A percentile compares a stretch with the other conserved stretches of the same genome.
Evolutionary conservation across 768 basidiomycete species (phyloP).

Genomic region (Boletellus sp.): DNA sequence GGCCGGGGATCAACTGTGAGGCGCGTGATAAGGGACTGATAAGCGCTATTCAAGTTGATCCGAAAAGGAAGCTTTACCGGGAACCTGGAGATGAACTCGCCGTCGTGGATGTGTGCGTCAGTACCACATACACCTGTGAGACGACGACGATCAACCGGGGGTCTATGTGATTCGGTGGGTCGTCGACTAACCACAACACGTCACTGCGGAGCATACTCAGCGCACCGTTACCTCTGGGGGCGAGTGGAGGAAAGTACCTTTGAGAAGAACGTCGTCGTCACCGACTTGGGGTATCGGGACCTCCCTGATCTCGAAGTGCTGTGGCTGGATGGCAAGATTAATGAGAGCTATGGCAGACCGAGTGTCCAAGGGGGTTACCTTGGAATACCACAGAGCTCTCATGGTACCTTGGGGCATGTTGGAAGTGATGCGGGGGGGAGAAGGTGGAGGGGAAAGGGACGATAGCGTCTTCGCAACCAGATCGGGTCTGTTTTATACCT

Average conservation of each 20-base stretch:
- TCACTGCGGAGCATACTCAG: conserved; percentile 29
- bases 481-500: conserved; percentile 19
- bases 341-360: conserved; percentile 8
- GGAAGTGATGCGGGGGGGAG: neutral
- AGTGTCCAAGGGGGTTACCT: conserved; percentile 36
- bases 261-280: conserved; percentile 71
- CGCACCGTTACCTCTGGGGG: neutral
- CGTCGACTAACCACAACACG: conserved; percentile 38
- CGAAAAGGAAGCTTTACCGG: conserved; percentile 33
- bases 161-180: neutral
- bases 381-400: conserved; percentile 72
- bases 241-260: conserved; percentile 42
- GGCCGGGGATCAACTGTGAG: conserved; percentile 65
- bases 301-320: conserved; percentile 60
- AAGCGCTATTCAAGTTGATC: conserved; percentile 20
- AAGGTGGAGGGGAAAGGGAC: conserved; percentile 3
- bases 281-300: conserved; percentile 64
- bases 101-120: conserved; percentile 62
- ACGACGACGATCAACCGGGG: no score
- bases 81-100: conserved; percentile 64
- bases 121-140: conserved; percentile 53
- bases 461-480: neutral
- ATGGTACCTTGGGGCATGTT: conserved; percentile 60
- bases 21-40: conserved; percentile 12
- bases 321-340: conserved; percentile 43